Base-by-base conservation (phyloP, 805 yeast species). In the Pachysolen tannophilus region DNA sequence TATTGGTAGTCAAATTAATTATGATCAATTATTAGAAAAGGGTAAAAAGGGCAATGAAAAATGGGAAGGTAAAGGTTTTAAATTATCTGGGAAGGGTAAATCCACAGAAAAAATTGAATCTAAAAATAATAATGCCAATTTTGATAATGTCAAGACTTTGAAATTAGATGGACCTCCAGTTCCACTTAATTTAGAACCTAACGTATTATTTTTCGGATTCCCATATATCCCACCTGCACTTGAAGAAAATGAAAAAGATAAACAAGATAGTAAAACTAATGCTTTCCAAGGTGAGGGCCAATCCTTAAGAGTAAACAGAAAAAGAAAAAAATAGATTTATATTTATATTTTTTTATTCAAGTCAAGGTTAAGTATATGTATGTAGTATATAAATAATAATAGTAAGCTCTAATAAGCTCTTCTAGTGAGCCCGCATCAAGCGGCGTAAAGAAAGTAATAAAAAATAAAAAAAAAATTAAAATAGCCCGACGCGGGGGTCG, bases 181-280 rank as follows among this genome's bases (percentile, higher is more conserved):
- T 2, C 82, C 87, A 8, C 61, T 92, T 37, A 58, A 65, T 5
- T 61, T 92, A 28, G 94, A 95, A 0, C 81, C 72, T 26, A 95
- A 94, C 17, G 90, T 86, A 55, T 64, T 92, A 10, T 92, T 92
- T 52, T 88, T 92, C 55, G 99, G 99, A 1, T 92, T 79, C 53
- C 97, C 97, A 0, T 72, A 82, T 5, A 64, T 67, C 14, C 70
- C 72, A 3, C 69, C 67, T 18, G 61, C 56, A 18, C 61, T 49
- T 6, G 70, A 59, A 16, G 58, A 56, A 5, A 61, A 51, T 2
- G 62, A 56, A 6, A 49, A 43, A 7, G 52, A 50, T 3, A 56
- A 50, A 5, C 49, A 54, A n/a, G 45, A 46, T 0, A 46, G 47
- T 13, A 30, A 37, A 11, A 28, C 42, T 21, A 39, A 46, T 9